A percentile compares a stretch with the other conserved stretches of the same genome.
These are phyloP conservation scores for Myriosclerotinia duriaeana DNA, from an alignment of 2,329 filamentous ascomycete species.

Conservation along the genomic window DNA sequence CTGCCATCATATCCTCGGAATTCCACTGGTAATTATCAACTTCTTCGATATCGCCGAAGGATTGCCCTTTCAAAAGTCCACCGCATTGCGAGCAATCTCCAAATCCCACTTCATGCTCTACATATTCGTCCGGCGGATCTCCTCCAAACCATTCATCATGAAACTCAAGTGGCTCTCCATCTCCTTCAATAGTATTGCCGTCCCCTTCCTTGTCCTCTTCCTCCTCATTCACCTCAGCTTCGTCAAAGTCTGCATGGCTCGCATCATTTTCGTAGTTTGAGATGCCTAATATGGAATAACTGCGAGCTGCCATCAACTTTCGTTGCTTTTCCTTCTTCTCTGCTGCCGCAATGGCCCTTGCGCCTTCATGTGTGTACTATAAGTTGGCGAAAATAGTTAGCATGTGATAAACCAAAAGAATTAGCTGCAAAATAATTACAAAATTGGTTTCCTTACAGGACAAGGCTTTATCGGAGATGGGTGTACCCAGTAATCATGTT, in stretches of 20 bases:
- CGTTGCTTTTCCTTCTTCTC: background rate
- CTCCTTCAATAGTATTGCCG: background rate
- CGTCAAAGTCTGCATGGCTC: background rate
- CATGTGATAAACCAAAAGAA: background rate
- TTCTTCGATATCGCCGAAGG: background rate
- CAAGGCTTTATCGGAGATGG: background rate
- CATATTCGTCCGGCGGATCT: background rate
- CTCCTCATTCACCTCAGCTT: background rate
- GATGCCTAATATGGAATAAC: background rate
- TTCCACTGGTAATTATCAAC: too few relatives aligned
- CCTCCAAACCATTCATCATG: slow-evolving; percentile 10
- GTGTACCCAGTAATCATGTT: background rate
- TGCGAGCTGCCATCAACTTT: background rate
- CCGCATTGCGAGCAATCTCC: background rate
- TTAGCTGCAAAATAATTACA: background rate
- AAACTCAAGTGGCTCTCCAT: slow-evolving; percentile 4
- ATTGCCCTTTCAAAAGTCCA: background rate
- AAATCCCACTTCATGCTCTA: background rate
- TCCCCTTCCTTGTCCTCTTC: background rate
- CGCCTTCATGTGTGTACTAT: slow-evolving; percentile 7
- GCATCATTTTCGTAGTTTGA: background rate
- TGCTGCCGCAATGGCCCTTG: slow-evolving; percentile 2
- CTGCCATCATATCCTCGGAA: background rate
- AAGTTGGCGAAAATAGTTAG: background rate
- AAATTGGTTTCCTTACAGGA: background rate